These are phyloP conservation scores for Penicillium freii DNA, from an alignment of 2,329 filamentous ascomycete species.

Conservation along the genomic window DNA sequence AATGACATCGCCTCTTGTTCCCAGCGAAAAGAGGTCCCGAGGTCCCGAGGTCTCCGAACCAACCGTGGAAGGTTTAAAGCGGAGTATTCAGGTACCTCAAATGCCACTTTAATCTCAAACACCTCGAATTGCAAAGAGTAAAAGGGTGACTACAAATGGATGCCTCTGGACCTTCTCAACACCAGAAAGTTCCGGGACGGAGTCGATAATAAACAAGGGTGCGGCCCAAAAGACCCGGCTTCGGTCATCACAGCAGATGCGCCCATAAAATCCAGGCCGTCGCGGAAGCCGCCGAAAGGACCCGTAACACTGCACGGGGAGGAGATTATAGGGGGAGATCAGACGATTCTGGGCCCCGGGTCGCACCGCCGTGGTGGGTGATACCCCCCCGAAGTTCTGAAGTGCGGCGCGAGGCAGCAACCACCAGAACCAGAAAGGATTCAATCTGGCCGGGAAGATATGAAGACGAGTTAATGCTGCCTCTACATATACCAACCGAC, in stretches of 20 bases:
- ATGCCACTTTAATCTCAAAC: background rate
- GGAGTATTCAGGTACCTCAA: background rate
- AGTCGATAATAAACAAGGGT: background rate
- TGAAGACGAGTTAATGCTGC: background rate
- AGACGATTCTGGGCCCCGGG: background rate
- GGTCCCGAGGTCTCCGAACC: background rate
- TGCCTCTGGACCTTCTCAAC: background rate
- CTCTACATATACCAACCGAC: slow-evolving; percentile 2
- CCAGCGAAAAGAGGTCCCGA: background rate
- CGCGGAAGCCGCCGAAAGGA: background rate
- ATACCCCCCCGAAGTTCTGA: background rate
- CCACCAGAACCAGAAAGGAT: background rate
- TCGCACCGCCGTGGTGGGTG: background rate
- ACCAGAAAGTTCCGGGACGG: too few relatives aligned
- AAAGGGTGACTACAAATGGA: background rate
- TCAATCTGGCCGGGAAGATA: background rate
- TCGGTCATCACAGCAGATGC: background rate
- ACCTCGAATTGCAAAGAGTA: too few relatives aligned
- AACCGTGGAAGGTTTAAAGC: background rate
- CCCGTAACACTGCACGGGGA: background rate
- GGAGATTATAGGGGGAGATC: background rate
- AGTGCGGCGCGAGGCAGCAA: background rate
- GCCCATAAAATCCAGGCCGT: background rate
- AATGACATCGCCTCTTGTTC: background rate
- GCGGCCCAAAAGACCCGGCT: background rate